These are phyloP conservation scores for Geranium brycei DNA, from an alignment of 345 rosid species.

Conservation along the genomic window DNA sequence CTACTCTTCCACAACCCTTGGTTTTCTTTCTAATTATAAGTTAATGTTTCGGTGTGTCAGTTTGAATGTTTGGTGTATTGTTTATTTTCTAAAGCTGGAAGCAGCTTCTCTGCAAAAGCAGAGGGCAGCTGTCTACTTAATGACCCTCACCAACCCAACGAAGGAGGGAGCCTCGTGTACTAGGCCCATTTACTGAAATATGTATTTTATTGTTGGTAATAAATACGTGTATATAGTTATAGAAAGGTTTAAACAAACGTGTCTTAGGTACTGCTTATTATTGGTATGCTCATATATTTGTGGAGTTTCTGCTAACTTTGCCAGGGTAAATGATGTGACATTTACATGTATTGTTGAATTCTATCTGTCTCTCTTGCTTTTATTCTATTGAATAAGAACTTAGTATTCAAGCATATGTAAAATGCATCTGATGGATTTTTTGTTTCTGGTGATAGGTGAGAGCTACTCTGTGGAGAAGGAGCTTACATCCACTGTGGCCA, in stretches of 20 bases:
- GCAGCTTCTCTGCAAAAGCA: no score
- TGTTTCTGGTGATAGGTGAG: constrained; percentile 54
- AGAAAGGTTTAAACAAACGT: neutral
- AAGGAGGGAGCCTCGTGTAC: no score
- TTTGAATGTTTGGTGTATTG: neutral
- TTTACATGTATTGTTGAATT: no score
- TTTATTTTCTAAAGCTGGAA: neutral
- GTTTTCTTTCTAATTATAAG: no score
- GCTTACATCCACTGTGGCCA: constrained; percentile 46
- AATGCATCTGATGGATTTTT: constrained; percentile 7
- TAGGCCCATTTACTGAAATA: neutral
- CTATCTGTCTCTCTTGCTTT: no score
- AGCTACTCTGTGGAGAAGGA: constrained; percentile 93
- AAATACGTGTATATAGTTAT: neutral
- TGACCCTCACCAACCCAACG: no score
- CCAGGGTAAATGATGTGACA: no score
- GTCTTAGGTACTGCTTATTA: neutral
- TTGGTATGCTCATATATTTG: neutral
- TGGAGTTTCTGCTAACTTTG: neutral
- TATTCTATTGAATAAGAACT: neutral
- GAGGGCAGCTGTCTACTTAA: no score
- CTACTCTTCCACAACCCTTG: no score
- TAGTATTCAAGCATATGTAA: neutral
- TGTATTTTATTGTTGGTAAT: neutral
- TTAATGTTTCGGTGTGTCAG: no score